Conservation (phyloP, 208 protist species). For the Crithidia brevicula region DNA sequence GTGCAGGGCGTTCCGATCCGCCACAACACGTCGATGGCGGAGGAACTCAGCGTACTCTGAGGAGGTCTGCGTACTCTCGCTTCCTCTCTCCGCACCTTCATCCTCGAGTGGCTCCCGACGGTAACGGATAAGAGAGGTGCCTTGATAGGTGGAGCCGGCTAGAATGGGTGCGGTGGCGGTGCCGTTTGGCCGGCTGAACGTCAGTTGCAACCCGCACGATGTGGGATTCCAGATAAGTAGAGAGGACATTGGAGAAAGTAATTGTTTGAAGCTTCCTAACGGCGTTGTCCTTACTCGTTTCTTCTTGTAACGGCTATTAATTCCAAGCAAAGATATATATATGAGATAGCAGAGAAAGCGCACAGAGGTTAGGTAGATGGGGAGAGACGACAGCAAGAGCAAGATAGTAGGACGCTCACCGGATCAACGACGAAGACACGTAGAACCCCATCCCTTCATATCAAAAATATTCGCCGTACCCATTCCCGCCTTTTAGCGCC, state of each 20-base stretch:
- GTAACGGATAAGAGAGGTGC: slow-evolving; percentile 66
- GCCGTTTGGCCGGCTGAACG: slow-evolving; percentile 32
- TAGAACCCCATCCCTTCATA: no score
- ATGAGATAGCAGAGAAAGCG: no score
- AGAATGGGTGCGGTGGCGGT: slow-evolving; percentile 11
- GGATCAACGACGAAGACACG: no score
- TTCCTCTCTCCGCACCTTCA: background rate
- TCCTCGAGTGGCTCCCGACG: slow-evolving; percentile 8
- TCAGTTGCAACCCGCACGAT: slow-evolving; percentile 56
- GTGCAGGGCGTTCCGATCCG: slow-evolving; percentile 39
- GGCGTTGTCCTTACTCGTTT: no score
- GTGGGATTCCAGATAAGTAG: slow-evolving; percentile 48
- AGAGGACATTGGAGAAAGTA: slow-evolving; percentile 15
- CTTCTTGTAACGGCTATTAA: no score
- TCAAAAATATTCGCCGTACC: no score
- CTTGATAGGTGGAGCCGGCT: slow-evolving; percentile 46
- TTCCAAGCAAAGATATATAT: no score
- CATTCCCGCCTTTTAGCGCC: no score
- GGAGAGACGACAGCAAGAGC: no score
- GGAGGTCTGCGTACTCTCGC: background rate
- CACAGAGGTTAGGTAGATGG: no score
- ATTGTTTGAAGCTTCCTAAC: no score
- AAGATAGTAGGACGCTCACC: no score
- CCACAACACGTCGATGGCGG: slow-evolving; percentile 4
- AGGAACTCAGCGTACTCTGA: slow-evolving; percentile 31